A percentile compares a stretch with the other conserved stretches of the same genome.
Evolutionary conservation across 805 yeast genomes (phyloP).

Genomic region (Candida succiphila): DNA sequence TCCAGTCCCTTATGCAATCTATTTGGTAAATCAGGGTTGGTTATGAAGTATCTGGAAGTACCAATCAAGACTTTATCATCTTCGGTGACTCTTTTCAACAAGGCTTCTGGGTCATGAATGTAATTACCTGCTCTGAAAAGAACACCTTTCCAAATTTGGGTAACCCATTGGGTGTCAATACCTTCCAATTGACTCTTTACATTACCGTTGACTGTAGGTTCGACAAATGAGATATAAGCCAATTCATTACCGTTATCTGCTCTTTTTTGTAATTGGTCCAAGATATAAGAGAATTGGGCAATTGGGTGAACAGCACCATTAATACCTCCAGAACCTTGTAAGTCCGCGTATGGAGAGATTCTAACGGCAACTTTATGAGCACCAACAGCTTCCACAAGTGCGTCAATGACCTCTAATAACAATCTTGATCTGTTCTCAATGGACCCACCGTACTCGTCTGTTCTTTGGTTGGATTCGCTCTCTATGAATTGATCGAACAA

Average conservation of each 20-base stretch:
- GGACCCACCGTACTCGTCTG: slow-evolving; percentile 50
- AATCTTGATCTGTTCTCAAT: too few relatives aligned
- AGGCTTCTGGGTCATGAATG: slow-evolving; percentile 15
- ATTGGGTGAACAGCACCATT: too few relatives aligned
- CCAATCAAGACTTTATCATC: slow-evolving; percentile 37
- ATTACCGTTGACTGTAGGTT: slow-evolving; percentile 32
- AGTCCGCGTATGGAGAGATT: slow-evolving; percentile 27
- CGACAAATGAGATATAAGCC: slow-evolving; percentile 27
- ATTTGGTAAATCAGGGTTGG: slow-evolving; percentile 34
- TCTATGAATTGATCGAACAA: slow-evolving; percentile 27
- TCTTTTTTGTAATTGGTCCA: slow-evolving; percentile 21
- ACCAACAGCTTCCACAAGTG: slow-evolving; percentile 25
- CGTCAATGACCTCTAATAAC: slow-evolving; percentile 25
- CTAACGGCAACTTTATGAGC: slow-evolving; percentile 25
- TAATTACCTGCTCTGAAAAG: slow-evolving; percentile 15
- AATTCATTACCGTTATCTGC: slow-evolving; percentile 19
- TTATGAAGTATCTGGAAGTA: slow-evolving; percentile 26
- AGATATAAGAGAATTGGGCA: slow-evolving; percentile 17
- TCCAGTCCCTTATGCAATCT: slow-evolving; percentile 26
- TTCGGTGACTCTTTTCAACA: slow-evolving; percentile 11
- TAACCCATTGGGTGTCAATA: slow-evolving; percentile 28
- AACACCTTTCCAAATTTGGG: slow-evolving; percentile 21
- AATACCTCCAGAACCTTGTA: slow-evolving; percentile 10
- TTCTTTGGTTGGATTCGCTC: slow-evolving; percentile 24
- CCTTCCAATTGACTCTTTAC: slow-evolving; percentile 1